Conservation (phyloP, 257 asterid species). For the Lantana camara region DNA sequence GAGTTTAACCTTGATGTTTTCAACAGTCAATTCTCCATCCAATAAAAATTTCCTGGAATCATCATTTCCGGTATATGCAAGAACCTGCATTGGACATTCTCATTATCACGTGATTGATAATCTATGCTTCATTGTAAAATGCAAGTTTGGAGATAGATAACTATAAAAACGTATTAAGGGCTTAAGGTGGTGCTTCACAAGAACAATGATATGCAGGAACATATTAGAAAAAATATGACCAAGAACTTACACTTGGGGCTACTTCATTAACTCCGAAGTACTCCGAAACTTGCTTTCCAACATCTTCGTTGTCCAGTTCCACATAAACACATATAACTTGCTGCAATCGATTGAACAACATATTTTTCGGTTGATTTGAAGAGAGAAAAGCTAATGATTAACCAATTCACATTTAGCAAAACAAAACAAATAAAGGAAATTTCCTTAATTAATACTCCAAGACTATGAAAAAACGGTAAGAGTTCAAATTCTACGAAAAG, state of each 20-base stretch:
- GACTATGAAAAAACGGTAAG: neutral
- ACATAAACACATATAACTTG: conserved; percentile 80
- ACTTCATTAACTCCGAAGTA: conserved; percentile 78
- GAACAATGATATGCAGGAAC: neutral
- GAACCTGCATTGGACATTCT: conserved; percentile 54
- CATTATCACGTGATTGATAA: conserved; percentile 16
- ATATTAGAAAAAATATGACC: no score
- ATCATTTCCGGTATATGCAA: conserved; percentile 92
- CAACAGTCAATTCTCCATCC: conserved; percentile 70
- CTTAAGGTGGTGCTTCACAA: conserved; percentile 5
- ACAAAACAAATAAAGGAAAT: no score
- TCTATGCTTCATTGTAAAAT: conserved; percentile 8
- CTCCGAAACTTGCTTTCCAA: conserved; percentile 77
- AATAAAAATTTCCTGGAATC: conserved; percentile 78
- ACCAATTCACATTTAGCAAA: neutral
- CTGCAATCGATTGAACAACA: conserved; percentile 16
- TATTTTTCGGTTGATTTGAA: conserved; percentile 4
- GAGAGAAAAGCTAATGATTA: conserved; percentile 3
- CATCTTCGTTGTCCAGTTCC: conserved; percentile 78
- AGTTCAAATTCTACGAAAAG: neutral
- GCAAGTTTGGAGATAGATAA: neutral
- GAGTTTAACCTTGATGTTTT: conserved; percentile 67
- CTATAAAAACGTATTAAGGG: neutral
- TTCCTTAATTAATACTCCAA: neutral
- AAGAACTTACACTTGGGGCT: conserved; percentile 57